Evolutionary conservation across 768 basidiomycete species (phyloP), one percentile per base, ranked within the genome.

Genomic region (Lepiota brunneoincarnata): DNA sequence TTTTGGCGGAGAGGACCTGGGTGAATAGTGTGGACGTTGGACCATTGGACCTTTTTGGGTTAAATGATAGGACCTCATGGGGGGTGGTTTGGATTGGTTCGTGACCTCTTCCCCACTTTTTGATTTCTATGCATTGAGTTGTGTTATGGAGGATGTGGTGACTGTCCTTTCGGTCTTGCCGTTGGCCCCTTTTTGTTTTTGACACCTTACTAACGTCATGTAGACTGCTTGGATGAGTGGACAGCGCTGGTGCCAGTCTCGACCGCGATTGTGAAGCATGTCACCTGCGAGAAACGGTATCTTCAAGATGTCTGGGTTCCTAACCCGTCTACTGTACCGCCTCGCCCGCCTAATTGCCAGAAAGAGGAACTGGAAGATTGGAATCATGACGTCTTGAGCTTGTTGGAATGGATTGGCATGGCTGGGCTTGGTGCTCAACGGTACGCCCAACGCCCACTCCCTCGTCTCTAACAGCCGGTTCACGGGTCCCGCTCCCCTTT

Each of bases 341-440:
- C 58, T 59, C 66, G 55, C 24, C 49, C 44, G 20, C 35, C 41
- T 10, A 41, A 38, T 3, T 57, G 58, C 1, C 55, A 61, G 26
- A 60, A 64, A 2, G 77, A 78, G 20, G 66, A 57, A n/a, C 26
- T 61, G 7, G 81, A 83, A 40, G 81, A 83, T 52, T 82, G 82
- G 76, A 65, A 76, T 6, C 69, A 71, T 9, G 69, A 72, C 6
- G 67, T 80, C 39, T 63, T 67, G 6, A 67, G 62, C 2, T 67
- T 88, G 14, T 84, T 86, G 48, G 89, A 90, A 63, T 91, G 89
- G 89, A 74, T 82, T 6, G 89, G 87, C 6, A 78, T 90, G 81
- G 84, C 81, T 2, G 75, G 73, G 53, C 62, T 90, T 4, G 86
- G 82, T 12, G 74, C 89, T 1, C 84, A 87, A 63, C 75, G 89